Base-by-base conservation (phyloP, 495 filamentous ascomycete species). In the Trichoderma erinaceum region DNA sequence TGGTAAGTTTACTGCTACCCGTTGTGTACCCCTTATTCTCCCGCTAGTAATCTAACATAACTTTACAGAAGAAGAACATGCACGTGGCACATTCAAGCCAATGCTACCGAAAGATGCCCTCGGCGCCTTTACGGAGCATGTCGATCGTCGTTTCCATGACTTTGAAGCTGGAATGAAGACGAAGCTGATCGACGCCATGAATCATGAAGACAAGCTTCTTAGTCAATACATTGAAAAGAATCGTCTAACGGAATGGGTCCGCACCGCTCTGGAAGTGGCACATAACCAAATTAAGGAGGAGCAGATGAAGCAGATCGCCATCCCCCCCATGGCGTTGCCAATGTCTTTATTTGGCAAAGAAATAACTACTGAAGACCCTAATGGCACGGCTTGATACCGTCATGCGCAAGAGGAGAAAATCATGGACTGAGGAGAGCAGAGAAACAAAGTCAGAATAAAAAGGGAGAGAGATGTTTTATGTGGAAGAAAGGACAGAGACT, bases 171-270 rank as follows among this genome's bases (percentile, higher is more conserved):
- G 68, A 65, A 81, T 71, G 75, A 84, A 76, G 75, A 79, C 76
- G 74, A 84, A 75, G 77, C 78, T 78, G 73, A 77, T 76, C 68
- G 88, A 76, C 66, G 78, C 69, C 69, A 82, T 79, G 88, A 86
- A 80, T 46, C 79, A 75, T 68, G 89, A 91, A 70, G 82, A 86
- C 72, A 74, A 74, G 38, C 75, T 78, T 32, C 77, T 90, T 21
- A 72, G 75, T 12, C 72, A 78, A 32, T 82, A 81, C 68, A 78
- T 91, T 21, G 84, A 89, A 63, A 81, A 82, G 70, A 80, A 85
- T 18, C 81, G 85, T 44, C 78, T 90, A 32, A 86, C 84, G 10
- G 80, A 85, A 65, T 89, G 88, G 87, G 85, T 68, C 35, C 67
- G 64, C 4, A 74, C 72, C 8, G 72, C 73, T 2, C 63, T 66